A percentile compares a stretch with the other conserved stretches of the same genome.
phyloP scores from a whole-genome alignment of 129 eudicot genomes.

The Sambucus nigra region DNA sequence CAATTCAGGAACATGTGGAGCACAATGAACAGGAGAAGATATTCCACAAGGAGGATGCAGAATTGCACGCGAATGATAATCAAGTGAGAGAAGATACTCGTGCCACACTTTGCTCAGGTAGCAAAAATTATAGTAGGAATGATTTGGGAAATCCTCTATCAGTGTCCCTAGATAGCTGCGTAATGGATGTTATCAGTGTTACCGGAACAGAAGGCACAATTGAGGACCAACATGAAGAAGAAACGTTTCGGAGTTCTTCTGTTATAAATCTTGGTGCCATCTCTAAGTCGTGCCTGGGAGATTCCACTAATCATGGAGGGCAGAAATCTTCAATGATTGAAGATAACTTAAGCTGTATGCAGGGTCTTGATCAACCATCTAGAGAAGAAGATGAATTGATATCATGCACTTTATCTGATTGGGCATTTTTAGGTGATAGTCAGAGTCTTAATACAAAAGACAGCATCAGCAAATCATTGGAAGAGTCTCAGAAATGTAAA shows the following conservation, averaged over 20 bases:
- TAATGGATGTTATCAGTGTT: too few relatives aligned
- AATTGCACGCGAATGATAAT: constrained; percentile 12
- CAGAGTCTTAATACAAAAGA: background rate
- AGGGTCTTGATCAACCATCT: constrained; percentile 23
- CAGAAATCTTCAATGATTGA: constrained; percentile 9
- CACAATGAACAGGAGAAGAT: constrained; percentile 7
- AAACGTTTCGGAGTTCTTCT: constrained; percentile 6
- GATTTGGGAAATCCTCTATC: too few relatives aligned
- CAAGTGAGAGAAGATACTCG: constrained; percentile 12
- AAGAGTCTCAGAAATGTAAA: constrained; percentile 5
- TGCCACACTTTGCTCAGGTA: too few relatives aligned
- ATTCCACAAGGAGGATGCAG: constrained; percentile 7
- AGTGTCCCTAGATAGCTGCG: too few relatives aligned
- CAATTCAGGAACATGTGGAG: constrained; percentile 11
- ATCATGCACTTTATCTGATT: background rate
- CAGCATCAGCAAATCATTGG: background rate
- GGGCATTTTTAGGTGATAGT: background rate
- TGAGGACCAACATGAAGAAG: too few relatives aligned
- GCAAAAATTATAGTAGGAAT: too few relatives aligned
- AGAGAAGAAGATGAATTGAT: constrained; percentile 11
- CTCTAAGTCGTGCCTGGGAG: constrained; percentile 12
- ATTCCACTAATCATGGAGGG: constrained; percentile 7
- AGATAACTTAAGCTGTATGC: constrained; percentile 8
- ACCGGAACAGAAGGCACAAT: too few relatives aligned
- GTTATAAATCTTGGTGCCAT: background rate